Evolutionary conservation across 768 basidiomycete species (phyloP).

Genomic region (Boletus rubroflammeus): DNA sequence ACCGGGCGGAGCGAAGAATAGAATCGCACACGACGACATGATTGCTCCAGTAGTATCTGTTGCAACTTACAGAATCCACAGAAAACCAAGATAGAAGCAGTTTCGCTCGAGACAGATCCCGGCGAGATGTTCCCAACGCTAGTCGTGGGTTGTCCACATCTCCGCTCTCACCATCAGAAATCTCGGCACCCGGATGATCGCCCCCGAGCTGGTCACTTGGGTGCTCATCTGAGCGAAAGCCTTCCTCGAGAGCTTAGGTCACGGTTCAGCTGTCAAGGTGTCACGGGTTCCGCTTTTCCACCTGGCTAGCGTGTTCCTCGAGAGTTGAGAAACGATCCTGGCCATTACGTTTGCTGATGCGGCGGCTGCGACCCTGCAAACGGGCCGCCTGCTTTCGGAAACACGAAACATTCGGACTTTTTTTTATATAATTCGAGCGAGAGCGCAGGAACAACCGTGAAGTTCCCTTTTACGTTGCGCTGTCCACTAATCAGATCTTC

Average conservation of each 20-base stretch:
- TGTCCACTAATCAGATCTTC: slow-evolving; percentile 1
- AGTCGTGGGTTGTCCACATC: not conserved
- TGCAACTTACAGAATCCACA: slow-evolving; percentile 2
- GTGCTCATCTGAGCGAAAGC: not conserved
- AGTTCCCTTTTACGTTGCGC: slow-evolving; percentile 16
- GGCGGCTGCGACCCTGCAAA: slow-evolving; percentile 15
- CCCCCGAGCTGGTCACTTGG: not conserved
- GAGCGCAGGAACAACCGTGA: not conserved
- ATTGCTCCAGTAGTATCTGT: slow-evolving; percentile 1
- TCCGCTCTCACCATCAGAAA: slow-evolving; percentile 12
- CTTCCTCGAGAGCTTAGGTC: not conserved
- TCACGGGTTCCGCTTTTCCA: slow-evolving; percentile 2
- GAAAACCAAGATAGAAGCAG: slow-evolving; percentile 14
- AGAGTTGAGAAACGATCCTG: slow-evolving; percentile 4
- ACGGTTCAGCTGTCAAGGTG: not conserved
- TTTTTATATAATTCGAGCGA: not conserved
- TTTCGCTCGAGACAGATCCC: slow-evolving; percentile 6
- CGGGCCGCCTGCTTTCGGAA: slow-evolving; percentile 3
- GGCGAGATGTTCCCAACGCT: slow-evolving; percentile 8
- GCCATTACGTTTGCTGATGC: slow-evolving; percentile 12
- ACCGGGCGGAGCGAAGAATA: slow-evolving; percentile 24
- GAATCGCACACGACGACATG: slow-evolving; percentile 12
- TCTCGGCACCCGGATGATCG: slow-evolving; percentile 8
- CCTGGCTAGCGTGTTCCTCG: not conserved
- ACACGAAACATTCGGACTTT: not conserved